phyloP scores from a whole-genome alignment of 106 monocot species.

The Dioscorea zingiberensis region DNA sequence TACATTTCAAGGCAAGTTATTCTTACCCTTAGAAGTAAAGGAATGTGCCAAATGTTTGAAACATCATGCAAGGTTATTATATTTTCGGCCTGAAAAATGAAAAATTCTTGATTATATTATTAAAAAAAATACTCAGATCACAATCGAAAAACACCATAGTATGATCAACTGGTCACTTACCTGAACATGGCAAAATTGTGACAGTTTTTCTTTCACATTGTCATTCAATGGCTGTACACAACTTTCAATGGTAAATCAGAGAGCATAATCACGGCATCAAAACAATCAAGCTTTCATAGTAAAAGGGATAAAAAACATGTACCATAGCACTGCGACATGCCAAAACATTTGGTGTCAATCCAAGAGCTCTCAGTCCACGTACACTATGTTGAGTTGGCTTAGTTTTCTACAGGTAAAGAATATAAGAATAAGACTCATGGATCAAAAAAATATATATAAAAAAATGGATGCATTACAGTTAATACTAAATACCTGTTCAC shows the following conservation, averaged over 20 bases:
- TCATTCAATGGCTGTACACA: conserved; percentile 38
- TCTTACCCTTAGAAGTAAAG: conserved; percentile 75
- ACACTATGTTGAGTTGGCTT: conserved; percentile 79
- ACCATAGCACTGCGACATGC: conserved; percentile 60
- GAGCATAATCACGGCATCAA: background rate
- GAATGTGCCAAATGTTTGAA: conserved; percentile 93
- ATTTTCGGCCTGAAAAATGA: conserved; percentile 51
- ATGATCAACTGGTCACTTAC: conserved; percentile 14
- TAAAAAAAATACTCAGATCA: too few relatives aligned
- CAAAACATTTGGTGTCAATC: conserved; percentile 59
- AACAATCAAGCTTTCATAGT: background rate
- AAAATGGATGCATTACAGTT: background rate
- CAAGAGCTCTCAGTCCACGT: conserved; percentile 46
- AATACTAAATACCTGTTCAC: conserved; percentile 33
- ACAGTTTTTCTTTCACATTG: conserved; percentile 56
- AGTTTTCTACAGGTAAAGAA: conserved; percentile 47
- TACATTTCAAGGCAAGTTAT: background rate
- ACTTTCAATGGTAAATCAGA: conserved; percentile 5
- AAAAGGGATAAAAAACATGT: background rate
- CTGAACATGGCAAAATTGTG: conserved; percentile 61
- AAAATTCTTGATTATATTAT: background rate
- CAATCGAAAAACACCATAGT: too few relatives aligned
- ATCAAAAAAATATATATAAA: background rate
- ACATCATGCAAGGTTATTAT: conserved; percentile 89
- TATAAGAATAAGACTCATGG: background rate